Base-by-base conservation (phyloP, 805 yeast genomes). In the Grigorovia humatica region DNA sequence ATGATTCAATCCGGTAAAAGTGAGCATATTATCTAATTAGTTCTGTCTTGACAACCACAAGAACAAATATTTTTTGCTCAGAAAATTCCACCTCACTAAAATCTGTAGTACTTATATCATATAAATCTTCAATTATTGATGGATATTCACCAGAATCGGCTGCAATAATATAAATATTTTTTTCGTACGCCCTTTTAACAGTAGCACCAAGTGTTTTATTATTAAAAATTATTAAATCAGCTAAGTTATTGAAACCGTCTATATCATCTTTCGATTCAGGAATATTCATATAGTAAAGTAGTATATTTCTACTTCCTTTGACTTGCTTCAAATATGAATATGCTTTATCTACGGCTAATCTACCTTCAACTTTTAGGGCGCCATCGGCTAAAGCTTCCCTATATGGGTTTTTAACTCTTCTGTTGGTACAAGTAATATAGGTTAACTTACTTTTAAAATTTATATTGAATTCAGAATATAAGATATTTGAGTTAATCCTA, bases 121-220 rank as follows among this genome's bases (percentile, higher is more conserved):
- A 53, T 29, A 55, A 13, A 5, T 45, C 45, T 23, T 47, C 15
- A 8, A 53, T 29, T 4, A 48, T 32, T 1, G 42, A 11, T 3
- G 56, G 52, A 13, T 49, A 23, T 29, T 60, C 59, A 71, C 55
- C 50, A 42, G 46, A 44, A 18, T 52, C 49, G n/a, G 57, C 52
- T 2, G 63, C 58, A 42, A 62, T 51, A 80, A 82, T 18, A 74
- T 61, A 48, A 52, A 52, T 54, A 53, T 59, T 57, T 48, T 59
- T 61, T 27, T 56, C 60, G 44, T 59, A 56, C 40, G 48, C 12
- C 47, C 52, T 52, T 43, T 60, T 59, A 40, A 54, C 52, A 44
- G 47, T 54, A 9, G 63, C 52, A n/a, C 66, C 66, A 8, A 61
- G 53, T 9, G 60, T 54, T 43, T 59, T 58, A 15, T 59, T 57